These are phyloP conservation scores for Alnus rubra DNA, from an alignment of 306 rosid species.

Conservation along the genomic window DNA sequence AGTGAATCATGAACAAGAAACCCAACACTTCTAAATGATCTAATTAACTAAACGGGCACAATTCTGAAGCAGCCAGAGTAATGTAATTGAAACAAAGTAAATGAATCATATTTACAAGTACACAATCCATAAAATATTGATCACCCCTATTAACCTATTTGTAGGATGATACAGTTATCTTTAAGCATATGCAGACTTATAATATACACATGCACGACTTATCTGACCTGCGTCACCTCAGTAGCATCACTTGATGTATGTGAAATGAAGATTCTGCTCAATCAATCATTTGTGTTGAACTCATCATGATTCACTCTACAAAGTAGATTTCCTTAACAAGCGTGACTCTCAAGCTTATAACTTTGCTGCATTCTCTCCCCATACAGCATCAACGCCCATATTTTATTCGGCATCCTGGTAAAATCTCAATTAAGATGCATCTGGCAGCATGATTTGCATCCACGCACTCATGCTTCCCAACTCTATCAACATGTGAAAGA, in stretches of 20 bases:
- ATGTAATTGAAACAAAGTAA: neutral
- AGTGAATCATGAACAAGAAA: neutral
- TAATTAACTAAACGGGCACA: neutral
- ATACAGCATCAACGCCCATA: slow-evolving; percentile 11
- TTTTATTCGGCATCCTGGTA: slow-evolving; percentile 8
- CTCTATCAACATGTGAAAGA: slow-evolving; percentile 4
- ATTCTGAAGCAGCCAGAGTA: slow-evolving; percentile 3
- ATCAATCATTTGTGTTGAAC: slow-evolving; percentile 15
- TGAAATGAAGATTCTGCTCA: slow-evolving; percentile 21
- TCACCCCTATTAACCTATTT: slow-evolving; percentile 23
- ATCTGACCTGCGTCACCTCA: slow-evolving; percentile 24
- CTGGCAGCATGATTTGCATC: slow-evolving; percentile 22
- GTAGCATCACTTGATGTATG: slow-evolving; percentile 8
- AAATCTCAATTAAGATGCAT: neutral
- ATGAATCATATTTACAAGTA: slow-evolving; percentile 53
- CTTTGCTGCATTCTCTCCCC: slow-evolving; percentile 22
- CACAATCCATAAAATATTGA: slow-evolving; percentile 31
- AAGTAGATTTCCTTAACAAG: slow-evolving; percentile 24
- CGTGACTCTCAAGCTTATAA: slow-evolving; percentile 24
- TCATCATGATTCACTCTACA: slow-evolving; percentile 9
- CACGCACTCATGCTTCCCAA: slow-evolving; percentile 24
- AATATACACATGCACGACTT: slow-evolving; percentile 20
- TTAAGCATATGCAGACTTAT: slow-evolving; percentile 19
- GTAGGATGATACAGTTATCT: slow-evolving; percentile 18
- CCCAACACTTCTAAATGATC: neutral